Evolutionary conservation across 2,329 filamentous ascomycete genomes (phyloP).

Genomic region (Monosporascus sp.): DNA sequence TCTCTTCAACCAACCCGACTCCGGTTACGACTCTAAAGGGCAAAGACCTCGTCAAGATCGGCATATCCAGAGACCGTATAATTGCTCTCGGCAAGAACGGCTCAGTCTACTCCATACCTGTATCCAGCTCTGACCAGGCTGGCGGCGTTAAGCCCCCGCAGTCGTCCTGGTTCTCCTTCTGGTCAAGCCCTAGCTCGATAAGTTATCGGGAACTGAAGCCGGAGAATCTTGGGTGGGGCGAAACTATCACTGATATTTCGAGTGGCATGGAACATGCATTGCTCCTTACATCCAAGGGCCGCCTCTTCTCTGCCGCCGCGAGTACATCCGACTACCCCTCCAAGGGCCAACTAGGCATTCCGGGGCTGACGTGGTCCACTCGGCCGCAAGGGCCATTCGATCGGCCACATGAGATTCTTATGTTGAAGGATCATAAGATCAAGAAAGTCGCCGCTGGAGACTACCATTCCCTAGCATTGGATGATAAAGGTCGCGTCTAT

Average conservation of each 20-base stretch:
- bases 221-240: conserved; percentile 57
- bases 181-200: conserved; percentile 48
- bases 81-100: conserved; percentile 72
- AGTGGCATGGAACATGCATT: conserved; percentile 83
- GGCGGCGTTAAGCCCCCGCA: conserved; percentile 60
- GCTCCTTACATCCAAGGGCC: conserved; percentile 76
- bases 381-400: conserved; percentile 76
- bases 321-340: conserved; percentile 73
- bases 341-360: conserved; percentile 81
- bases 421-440: conserved; percentile 66
- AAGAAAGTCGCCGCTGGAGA: conserved; percentile 77
- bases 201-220: conserved; percentile 73
- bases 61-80: conserved; percentile 77
- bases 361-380: conserved; percentile 74
- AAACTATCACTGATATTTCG: conserved; percentile 69
- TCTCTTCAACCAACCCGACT: conserved; percentile 56
- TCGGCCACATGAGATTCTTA: conserved; percentile 71
- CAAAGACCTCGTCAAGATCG: conserved; percentile 72
- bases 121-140: conserved; percentile 66
- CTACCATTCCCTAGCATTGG: conserved; percentile 76
- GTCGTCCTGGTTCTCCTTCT: conserved; percentile 68
- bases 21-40: conserved; percentile 73
- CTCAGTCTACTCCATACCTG: conserved; percentile 78
- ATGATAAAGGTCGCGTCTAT: conserved; percentile 73
- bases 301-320: conserved; percentile 83